Conservation (phyloP, 352 stramenopile genomes). For the Pythium plurisporium region DNA sequence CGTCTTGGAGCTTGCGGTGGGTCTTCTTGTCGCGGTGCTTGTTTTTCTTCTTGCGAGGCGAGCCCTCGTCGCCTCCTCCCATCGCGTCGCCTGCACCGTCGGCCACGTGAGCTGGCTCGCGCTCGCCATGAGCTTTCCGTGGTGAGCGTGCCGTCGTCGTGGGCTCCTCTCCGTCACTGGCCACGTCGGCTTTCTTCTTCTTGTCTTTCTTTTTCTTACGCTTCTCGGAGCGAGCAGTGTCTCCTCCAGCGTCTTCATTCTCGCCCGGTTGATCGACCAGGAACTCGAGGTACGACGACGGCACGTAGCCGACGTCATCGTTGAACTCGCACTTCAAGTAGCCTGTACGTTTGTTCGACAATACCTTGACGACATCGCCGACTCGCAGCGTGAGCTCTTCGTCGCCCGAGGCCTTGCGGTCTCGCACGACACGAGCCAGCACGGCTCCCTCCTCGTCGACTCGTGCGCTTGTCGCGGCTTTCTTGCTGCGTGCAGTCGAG, state of each 20-base stretch:
- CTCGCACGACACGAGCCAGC: conserved; percentile 57
- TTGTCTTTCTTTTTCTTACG: conserved; percentile 62
- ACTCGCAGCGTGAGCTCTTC: conserved; percentile 63
- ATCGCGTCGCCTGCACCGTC: conserved; percentile 25
- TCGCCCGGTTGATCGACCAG: conserved; percentile 33
- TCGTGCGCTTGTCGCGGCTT: conserved; percentile 3
- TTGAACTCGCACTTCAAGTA: conserved; percentile 81
- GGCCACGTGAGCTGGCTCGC: conserved; percentile 11
- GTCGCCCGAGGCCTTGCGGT: conserved; percentile 71
- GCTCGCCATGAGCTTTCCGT: conserved; percentile 34
- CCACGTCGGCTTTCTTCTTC: conserved; percentile 38
- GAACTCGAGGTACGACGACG: conserved; percentile 83
- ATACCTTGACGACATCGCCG: conserved; percentile 66
- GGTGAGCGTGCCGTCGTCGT: conserved; percentile 27
- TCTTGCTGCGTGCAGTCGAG: conserved; percentile 14
- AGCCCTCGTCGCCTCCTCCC: conserved; percentile 20
- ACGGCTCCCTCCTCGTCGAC: conserved; percentile 23
- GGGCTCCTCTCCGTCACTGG: conserved; percentile 39
- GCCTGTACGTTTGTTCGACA: conserved; percentile 73
- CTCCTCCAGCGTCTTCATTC: neutral
- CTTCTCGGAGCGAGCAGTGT: conserved; percentile 36
- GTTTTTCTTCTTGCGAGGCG: conserved; percentile 64
- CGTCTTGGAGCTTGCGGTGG: conserved; percentile 28
- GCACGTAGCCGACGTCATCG: conserved; percentile 69
- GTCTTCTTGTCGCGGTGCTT: conserved; percentile 37